Evolutionary conservation across 768 basidiomycete genomes (phyloP), one percentile per base, ranked within the genome.

Genomic region (Mycena filopes): DNA sequence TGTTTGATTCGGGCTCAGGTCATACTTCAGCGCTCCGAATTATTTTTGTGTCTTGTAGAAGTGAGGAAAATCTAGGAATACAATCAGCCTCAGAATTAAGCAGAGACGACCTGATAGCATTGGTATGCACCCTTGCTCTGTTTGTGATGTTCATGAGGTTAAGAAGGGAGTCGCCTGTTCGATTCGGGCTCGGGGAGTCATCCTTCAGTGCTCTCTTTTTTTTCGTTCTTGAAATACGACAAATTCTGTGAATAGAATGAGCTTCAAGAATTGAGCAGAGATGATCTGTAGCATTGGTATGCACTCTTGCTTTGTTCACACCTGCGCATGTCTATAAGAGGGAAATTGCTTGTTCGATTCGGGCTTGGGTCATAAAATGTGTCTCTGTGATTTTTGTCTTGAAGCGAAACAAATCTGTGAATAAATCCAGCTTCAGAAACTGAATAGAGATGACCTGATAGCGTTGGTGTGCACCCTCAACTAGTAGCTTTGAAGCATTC

Each of bases 171-270:
- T n/a, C 9, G 2, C 50, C 50, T 33, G 50, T 53, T 53, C 50
- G 50, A 53, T 53, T 40, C 50, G 50, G 50, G 50, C 9, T 51
- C 31, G 11, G n/a, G n/a, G n/a, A n/a, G n/a, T n/a, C n/a, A n/a
- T n/a, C n/a, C n/a, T n/a, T n/a, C n/a, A n/a, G n/a, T 33, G 7
- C 33, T 8, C n/a, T 4, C n/a, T n/a, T n/a, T n/a, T n/a, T n/a
- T n/a, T n/a, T n/a, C n/a, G n/a, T n/a, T n/a, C n/a, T n/a, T n/a
- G n/a, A n/a, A n/a, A n/a, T n/a, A n/a, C n/a, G n/a, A n/a, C n/a
- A n/a, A n/a, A n/a, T n/a, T n/a, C n/a, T n/a, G n/a, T n/a, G n/a
- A 3, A 38, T 25, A 38, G 38, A 38, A 0, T 1, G 21, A 25
- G 33, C 16, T 9, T 13, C 21, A 38, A 18, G 4, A 12, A 2